Base-by-base conservation (phyloP, 2,329 filamentous ascomycete genomes). In the Colletotrichum abscissum region DNA sequence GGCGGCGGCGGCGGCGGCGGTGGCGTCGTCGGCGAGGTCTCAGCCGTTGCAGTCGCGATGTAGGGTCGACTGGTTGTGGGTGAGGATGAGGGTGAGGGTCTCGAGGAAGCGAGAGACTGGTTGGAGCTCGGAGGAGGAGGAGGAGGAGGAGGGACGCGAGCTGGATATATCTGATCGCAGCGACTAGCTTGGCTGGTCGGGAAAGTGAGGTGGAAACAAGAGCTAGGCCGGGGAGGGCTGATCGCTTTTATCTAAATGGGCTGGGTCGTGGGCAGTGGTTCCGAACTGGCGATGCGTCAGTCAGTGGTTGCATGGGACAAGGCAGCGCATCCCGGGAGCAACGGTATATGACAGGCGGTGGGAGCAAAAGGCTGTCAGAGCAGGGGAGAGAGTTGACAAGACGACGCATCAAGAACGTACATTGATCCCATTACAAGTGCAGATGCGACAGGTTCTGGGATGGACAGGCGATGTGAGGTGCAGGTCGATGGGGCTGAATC, bases 401-500 rank as follows among this genome's bases (percentile, higher is more conserved):
- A 55, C 30, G 63, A 60, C 14, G 66, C 69, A 66, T 68, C 65
- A 63, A 72, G 66, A 75, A 73, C 74, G 46, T 75, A 75, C 74
- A 74, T 75, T 74, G 59, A 74, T 74, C 74, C 66, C 74, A 74
- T 69, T 74, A 74, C 68, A 74, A 73, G 74, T 58, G 64, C 59
- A 73, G 64, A 73, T 73, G 72, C 72, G 73, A 75, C 74, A 75
- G 63, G 62, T 68, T 66, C 73, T 69, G 63, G 74, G 76, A 77
- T 77, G 75, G 77, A 69, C 69, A 77, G 78, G 78, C 77, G 79
- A 79, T 79, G 78, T 77, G 76, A 79, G 77, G 78, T 82, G 81
- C 80, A 81, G 79, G 80, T 78, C 79, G 78, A 83, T 85, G 85
- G 85, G 85, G 86, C 84, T 86, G 85, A 84, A 86, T 84, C 84